A percentile compares a stretch with the other conserved stretches of the same genome.
These are phyloP conservation scores for Candida labiduridarum DNA, from an alignment of 1,139 yeast genomes.

Conservation along the genomic window DNA sequence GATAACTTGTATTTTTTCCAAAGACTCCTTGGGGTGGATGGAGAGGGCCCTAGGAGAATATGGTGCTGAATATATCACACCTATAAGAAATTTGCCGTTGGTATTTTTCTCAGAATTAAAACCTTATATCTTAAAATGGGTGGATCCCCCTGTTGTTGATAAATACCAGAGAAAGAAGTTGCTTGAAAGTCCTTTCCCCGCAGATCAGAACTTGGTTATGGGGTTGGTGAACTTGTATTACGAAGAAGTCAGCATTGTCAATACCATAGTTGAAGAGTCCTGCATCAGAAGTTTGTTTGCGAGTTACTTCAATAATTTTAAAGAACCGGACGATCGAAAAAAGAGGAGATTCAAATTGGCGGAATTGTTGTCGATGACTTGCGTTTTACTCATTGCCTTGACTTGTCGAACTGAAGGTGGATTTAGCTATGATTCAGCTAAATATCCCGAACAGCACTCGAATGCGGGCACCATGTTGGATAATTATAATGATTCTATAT, in stretches of 20 bases:
- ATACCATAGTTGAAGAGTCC: conserved; percentile 19
- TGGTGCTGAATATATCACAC: conserved; percentile 24
- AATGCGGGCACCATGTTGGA: conserved; percentile 4
- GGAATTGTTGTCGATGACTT: conserved; percentile 37
- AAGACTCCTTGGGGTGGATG: conserved; percentile 39
- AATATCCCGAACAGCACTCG: conserved; percentile 3
- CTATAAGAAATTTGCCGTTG: conserved; percentile 35
- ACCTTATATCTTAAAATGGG: conserved; percentile 30
- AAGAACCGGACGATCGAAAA: conserved; percentile 10
- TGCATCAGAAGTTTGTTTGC: conserved; percentile 24
- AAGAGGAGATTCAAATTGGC: conserved; percentile 23
- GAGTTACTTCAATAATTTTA: conserved; percentile 20
- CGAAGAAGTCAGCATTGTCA: conserved; percentile 18
- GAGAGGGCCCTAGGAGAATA: conserved; percentile 27
- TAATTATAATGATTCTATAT: conserved; percentile 10
- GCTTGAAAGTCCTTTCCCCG: conserved; percentile 32
- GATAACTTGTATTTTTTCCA: conserved; percentile 38
- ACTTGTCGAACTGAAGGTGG: conserved; percentile 21
- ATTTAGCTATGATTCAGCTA: conserved; percentile 4
- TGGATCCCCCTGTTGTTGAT: conserved; percentile 35
- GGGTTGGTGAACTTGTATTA: conserved; percentile 26
- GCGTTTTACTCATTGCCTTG: conserved; percentile 30
- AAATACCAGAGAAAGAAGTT: conserved; percentile 21
- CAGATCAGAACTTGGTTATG: conserved; percentile 24
- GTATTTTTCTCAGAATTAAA: conserved; percentile 25